Base-by-base conservation (phyloP, 805 yeast species). In the Isabelozyma gotoi region DNA sequence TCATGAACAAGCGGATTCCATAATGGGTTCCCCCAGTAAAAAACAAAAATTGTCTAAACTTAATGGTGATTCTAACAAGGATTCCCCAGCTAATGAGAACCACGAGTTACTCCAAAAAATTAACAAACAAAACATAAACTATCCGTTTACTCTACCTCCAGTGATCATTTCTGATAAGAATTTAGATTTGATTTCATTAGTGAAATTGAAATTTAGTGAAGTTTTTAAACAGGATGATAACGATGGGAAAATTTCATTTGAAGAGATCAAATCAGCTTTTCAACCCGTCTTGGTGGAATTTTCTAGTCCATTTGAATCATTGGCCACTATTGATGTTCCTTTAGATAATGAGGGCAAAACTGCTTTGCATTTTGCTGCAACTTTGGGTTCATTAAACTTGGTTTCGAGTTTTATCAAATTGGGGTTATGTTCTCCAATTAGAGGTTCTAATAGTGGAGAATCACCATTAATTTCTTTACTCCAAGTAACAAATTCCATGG, bases 401-500 rank as follows among this genome's bases (percentile, higher is more conserved):
- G 74, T 70, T 3, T 56, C 65, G 5, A 47, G 61, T 17, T 67
- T 70, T 35, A 57, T 71, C 16, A 55, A 60, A 27, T 56, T 68
- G 32, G 67, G 68, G 2, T 49, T 69, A 19, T 62, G 64, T 46
- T 62, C 69, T 12, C 73, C 76, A 1, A 55, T 68, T 10, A 54
- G 77, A 39, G 77, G 77, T 0, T 64, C 65, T 37, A 47, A 50
- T 27, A 50, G 50, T 19, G 77, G 77, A 1, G 74, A 70, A 47
- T 59, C 71, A 4, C 67, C 71, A 1, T 56, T 67, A 29, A 80
- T 90, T 8, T 78, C 95, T 27, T 88, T 96, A 0, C 88, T 91
- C 21, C 81, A 78, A 63, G 97, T 82, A 41, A 90, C 90, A 41
- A 89, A 88, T 58, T 78, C 90, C 48, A 84, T 85, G 66, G 96